These are phyloP conservation scores for Fusarium liriodendri DNA, from an alignment of 2,329 filamentous ascomycete genomes.

Conservation along the genomic window DNA sequence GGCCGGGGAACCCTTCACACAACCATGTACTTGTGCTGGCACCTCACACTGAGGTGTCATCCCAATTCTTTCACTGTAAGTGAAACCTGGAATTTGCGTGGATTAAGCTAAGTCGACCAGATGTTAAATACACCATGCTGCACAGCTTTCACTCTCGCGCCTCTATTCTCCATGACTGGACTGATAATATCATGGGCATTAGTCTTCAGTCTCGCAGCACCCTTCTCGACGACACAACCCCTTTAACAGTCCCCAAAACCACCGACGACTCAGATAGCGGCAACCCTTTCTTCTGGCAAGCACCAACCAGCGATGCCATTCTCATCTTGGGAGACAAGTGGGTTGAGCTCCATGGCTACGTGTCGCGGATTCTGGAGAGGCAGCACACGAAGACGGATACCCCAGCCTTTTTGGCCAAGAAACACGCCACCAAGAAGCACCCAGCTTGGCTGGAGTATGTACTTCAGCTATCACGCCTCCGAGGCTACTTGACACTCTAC, in stretches of 20 bases:
- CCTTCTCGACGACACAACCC: constrained; percentile 69
- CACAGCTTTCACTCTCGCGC: constrained; percentile 78
- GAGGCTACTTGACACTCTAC: constrained; percentile 84
- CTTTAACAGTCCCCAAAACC: constrained; percentile 61
- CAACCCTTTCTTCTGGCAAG: constrained; percentile 84
- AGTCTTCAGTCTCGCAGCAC: constrained; percentile 79
- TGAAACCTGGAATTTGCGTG: neutral
- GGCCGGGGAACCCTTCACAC: constrained; percentile 71
- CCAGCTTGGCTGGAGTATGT: constrained; percentile 85
- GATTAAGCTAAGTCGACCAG: constrained; percentile 48
- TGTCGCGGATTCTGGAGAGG: constrained; percentile 70
- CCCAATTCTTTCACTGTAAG: constrained; percentile 83
- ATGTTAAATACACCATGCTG: constrained; percentile 81
- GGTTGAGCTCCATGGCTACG: constrained; percentile 85
- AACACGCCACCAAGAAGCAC: constrained; percentile 73
- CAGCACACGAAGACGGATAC: constrained; percentile 50
- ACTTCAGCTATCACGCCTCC: constrained; percentile 78
- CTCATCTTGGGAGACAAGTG: constrained; percentile 89
- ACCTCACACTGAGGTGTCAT: constrained; percentile 81
- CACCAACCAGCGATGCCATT: constrained; percentile 83
- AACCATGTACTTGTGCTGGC: constrained; percentile 89
- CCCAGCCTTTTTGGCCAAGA: constrained; percentile 59
- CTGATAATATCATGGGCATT: constrained; percentile 76
- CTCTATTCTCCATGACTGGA: constrained; percentile 57
- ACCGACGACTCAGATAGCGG: constrained; percentile 28